Conservation (phyloP, 139 green algal species). For the Coelastrella sp. region DNA sequence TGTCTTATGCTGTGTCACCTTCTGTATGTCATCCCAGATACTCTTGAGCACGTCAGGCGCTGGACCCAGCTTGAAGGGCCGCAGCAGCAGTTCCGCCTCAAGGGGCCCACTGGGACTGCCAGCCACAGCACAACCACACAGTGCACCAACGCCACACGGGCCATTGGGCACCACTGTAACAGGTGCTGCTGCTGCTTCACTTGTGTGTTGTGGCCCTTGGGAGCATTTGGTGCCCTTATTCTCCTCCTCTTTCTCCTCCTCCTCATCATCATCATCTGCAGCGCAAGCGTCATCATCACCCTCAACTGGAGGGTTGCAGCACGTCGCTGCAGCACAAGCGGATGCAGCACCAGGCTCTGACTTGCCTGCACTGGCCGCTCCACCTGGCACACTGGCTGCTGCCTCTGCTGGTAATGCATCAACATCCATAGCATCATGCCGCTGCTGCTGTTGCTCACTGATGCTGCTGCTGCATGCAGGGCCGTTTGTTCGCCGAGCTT, state of each 20-base stretch:
- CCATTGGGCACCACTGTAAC: background rate
- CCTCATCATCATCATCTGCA: background rate
- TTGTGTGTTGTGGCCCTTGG: background rate
- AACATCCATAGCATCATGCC: background rate
- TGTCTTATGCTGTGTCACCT: constrained; percentile 9
- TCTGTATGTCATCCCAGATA: constrained; percentile 10
- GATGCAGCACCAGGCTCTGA: background rate
- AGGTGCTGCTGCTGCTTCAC: background rate
- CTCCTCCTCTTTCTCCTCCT: background rate
- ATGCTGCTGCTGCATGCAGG: background rate
- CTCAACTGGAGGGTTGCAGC: no score
- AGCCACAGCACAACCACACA: background rate
- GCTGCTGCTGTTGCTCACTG: constrained; percentile 1
- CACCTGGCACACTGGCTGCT: background rate
- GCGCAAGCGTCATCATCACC: background rate
- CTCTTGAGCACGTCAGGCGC: constrained; percentile 7
- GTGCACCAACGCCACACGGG: background rate
- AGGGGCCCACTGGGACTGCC: background rate
- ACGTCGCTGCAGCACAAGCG: no score
- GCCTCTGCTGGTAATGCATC: background rate
- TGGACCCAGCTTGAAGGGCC: constrained; percentile 29
- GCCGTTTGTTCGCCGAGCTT: background rate
- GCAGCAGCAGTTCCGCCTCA: constrained; percentile 36
- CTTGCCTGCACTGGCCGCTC: background rate
- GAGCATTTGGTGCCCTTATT: background rate